Conservation (phyloP, 2,329 filamentous ascomycete species). For the Cladophialophora exuberans region DNA sequence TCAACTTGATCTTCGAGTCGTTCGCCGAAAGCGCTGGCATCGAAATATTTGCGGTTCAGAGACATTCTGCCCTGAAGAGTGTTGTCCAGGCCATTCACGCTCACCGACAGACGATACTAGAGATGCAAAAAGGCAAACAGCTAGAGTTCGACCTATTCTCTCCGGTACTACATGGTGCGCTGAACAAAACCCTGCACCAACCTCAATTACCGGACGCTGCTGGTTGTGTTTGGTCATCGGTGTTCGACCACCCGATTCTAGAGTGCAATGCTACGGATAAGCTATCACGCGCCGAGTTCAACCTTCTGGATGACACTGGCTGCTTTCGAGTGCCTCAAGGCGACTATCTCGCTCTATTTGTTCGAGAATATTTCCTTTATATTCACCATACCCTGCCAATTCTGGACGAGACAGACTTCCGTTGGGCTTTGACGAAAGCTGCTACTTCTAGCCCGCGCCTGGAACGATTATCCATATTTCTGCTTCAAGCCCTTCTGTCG, state of each 20-base stretch:
- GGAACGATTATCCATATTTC: not conserved
- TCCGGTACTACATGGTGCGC: not conserved
- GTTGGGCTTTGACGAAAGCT: not conserved
- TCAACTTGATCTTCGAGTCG: not conserved
- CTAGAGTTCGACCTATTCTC: not conserved
- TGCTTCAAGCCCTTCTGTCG: not conserved
- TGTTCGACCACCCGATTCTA: not conserved
- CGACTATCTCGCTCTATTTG: not conserved
- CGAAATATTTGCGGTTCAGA: not conserved
- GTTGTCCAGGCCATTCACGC: slow-evolving; percentile 6
- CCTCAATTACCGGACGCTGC: not conserved
- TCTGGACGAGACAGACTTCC: not conserved
- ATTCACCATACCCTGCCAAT: not conserved
- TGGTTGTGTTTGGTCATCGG: no score
- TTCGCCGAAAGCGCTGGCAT: not conserved
- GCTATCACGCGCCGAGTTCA: not conserved
- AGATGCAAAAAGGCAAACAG: not conserved
- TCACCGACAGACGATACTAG: not conserved
- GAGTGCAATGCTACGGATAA: not conserved
- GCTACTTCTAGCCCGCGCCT: not conserved
- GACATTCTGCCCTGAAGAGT: not conserved
- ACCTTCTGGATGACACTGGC: not conserved
- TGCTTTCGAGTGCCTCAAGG: not conserved
- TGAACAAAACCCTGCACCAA: not conserved
- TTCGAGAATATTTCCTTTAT: not conserved